phyloP scores from a whole-genome alignment of 257 asterid genomes.

The Nicotiana undulata region DNA sequence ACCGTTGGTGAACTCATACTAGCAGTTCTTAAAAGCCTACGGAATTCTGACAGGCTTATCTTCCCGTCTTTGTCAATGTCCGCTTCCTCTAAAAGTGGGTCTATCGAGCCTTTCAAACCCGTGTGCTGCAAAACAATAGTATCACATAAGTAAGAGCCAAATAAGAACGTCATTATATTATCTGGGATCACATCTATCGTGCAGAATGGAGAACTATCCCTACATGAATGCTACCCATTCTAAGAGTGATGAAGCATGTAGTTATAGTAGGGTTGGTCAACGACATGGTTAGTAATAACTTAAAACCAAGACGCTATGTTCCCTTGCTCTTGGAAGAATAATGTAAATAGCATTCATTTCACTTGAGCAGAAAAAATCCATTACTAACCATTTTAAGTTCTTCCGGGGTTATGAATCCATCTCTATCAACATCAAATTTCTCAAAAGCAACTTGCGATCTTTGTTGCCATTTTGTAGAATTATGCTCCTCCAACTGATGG shows the following conservation, averaged over 20 bases:
- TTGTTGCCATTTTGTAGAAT: constrained; percentile 60
- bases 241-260: constrained; percentile 1
- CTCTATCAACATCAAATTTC: constrained; percentile 71
- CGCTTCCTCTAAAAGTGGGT: constrained; percentile 78
- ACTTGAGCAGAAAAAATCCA: not conserved
- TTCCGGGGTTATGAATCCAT: constrained; percentile 69
- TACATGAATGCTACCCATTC: not conserved
- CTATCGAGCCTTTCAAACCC: constrained; percentile 56
- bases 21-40: constrained; percentile 79
- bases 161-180: not conserved
- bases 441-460: constrained; percentile 70
- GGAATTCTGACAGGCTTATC: constrained; percentile 76
- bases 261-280: not conserved
- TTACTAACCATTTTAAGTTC: constrained; percentile 66
- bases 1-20: constrained; percentile 56
- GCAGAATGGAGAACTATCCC: not conserved
- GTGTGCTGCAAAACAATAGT: constrained; percentile 44
- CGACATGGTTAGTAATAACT: not conserved
- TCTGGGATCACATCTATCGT: not conserved
- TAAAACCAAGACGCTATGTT: not conserved
- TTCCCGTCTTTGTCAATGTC: constrained; percentile 81
- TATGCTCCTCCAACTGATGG: constrained; percentile 74
- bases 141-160: not conserved
- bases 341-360: not conserved
- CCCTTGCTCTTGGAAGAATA: not conserved